Evolutionary conservation across 2,329 filamentous ascomycete species (phyloP), one percentile per base, ranked within the genome.

Genomic region (Neocucurbitaria cava): DNA sequence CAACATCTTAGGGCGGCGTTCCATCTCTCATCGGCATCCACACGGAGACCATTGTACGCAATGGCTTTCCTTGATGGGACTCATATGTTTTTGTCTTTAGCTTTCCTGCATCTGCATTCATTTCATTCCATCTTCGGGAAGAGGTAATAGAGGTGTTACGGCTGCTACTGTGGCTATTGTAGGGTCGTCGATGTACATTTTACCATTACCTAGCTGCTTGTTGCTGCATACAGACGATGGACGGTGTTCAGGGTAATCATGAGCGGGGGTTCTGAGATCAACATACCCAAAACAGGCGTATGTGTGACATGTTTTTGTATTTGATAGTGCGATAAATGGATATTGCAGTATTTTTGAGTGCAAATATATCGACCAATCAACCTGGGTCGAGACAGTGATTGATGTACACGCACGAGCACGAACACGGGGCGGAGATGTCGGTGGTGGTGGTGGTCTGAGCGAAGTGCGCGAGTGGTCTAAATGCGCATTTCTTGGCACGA

Each of bases 241-340:
- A 30, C 46, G 54, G 59, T 58, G 59, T 61, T 63, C 51, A 48
- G 17, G 41, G 59, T 17, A 45, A 41, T 40, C 38, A 49, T 21
- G 49, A 49, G 24, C 9, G 26, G 53, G 39, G 51, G 41, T 45
- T 44, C 13, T 38, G 48, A 52, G 45, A 47, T 44, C 31, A 38
- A 52, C 50, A 67, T 69, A 69, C 64, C 65, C 62, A 50, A 13
- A 51, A 54, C 57, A 59, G 61, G 58, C 56, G 52, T 47, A 20
- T 55, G 38, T 40, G 43, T 38, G 48, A 13, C 54, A 17, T 21
- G 39, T 30, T 15, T 48, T 65, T 39, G 54, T 53, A 52, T 55
- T 53, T 42, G 9, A 52, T 45, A 51, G 39, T 54, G 17, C 18
- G 13, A 57, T 36, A 20, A 58, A 62, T 59, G 46, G 43, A 59